A percentile compares a stretch with the other conserved stretches of the same genome.
Evolutionary conservation across 139 green algal species (phyloP).

Genomic region (Eudorina sp.): DNA sequence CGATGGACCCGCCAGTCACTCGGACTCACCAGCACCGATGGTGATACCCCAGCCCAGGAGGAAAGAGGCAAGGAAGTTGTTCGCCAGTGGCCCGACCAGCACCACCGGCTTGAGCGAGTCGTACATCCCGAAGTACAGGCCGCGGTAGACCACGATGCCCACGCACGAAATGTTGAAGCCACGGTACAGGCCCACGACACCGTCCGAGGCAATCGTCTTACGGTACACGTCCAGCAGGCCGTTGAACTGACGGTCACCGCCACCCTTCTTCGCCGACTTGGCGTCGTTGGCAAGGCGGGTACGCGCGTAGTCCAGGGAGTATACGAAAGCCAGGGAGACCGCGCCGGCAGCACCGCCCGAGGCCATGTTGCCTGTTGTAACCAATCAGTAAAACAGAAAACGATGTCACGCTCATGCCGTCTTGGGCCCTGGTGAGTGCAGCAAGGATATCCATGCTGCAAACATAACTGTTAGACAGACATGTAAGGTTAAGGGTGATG

Average conservation of each 20-base stretch:
- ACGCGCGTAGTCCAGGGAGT: constrained; percentile 99
- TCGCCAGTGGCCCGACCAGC: constrained; percentile 59
- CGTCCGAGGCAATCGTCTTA: constrained; percentile 81
- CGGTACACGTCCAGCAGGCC: constrained; percentile 94
- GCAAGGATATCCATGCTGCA: no score
- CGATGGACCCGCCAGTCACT: no score
- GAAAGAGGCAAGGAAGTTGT: constrained; percentile 73
- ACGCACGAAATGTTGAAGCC: constrained; percentile 92
- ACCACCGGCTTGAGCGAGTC: constrained; percentile 96
- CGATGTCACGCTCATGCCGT: no score
- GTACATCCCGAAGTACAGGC: constrained; percentile 99
- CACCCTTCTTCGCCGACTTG: constrained; percentile 73
- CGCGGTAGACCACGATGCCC: constrained; percentile 99
- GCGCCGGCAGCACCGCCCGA: constrained; percentile 94
- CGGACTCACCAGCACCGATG: constrained; percentile 60
- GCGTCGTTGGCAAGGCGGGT: constrained; percentile 98
- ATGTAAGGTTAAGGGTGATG: no score
- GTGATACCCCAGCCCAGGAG: constrained; percentile 76
- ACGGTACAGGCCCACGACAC: constrained; percentile 73
- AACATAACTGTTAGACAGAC: no score
- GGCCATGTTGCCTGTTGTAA: constrained; percentile 90
- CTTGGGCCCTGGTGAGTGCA: no score
- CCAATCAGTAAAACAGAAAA: no score
- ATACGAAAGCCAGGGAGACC: constrained; percentile 96
- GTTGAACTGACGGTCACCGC: constrained; percentile 66